Conservation (phyloP, 2,329 filamentous ascomycete species). For the Microdochium nivale region DNA sequence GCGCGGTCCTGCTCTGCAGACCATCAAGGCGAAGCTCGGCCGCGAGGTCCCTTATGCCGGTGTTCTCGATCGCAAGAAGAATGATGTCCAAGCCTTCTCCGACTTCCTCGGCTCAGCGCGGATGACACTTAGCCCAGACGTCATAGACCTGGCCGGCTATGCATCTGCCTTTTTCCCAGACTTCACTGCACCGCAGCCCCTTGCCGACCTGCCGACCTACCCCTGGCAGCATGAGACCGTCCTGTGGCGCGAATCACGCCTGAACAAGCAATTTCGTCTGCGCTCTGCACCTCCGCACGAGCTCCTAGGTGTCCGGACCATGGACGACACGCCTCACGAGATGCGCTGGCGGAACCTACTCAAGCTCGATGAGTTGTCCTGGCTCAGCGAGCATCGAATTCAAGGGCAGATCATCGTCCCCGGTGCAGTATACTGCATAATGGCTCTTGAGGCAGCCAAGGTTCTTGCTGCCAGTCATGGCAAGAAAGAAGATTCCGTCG, state of each 20-base stretch:
- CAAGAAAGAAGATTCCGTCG: slow-evolving; percentile 13
- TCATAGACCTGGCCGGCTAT: slow-evolving; percentile 12
- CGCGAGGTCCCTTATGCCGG: slow-evolving; percentile 11
- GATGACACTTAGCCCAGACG: slow-evolving; percentile 9
- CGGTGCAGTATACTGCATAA: slow-evolving; percentile 36
- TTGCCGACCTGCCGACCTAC: slow-evolving; percentile 29
- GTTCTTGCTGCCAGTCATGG: slow-evolving; percentile 9
- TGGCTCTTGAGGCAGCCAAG: slow-evolving; percentile 35
- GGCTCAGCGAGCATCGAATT: slow-evolving; percentile 31
- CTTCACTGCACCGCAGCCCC: slow-evolving; percentile 1
- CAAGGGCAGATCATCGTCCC: slow-evolving; percentile 35
- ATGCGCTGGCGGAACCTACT: slow-evolving; percentile 32
- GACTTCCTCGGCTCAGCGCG: slow-evolving; percentile 17
- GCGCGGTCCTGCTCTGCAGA: slow-evolving; percentile 17
- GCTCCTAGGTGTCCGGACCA: slow-evolving; percentile 26
- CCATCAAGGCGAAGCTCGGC: slow-evolving; percentile 10
- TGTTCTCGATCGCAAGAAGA: slow-evolving; percentile 12
- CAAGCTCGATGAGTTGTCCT: slow-evolving; percentile 26
- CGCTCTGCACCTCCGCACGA: slow-evolving; percentile 21
- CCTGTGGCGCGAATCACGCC: slow-evolving; percentile 33
- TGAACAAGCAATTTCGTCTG: slow-evolving; percentile 29
- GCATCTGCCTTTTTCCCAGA: slow-evolving; percentile 9
- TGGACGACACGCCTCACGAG: slow-evolving; percentile 23
- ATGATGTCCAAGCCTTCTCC: slow-evolving; percentile 13
- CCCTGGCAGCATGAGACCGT: slow-evolving; percentile 36